These are phyloP conservation scores for Solanum ossicruentum DNA, from an alignment of 257 asterid species.

Conservation along the genomic window DNA sequence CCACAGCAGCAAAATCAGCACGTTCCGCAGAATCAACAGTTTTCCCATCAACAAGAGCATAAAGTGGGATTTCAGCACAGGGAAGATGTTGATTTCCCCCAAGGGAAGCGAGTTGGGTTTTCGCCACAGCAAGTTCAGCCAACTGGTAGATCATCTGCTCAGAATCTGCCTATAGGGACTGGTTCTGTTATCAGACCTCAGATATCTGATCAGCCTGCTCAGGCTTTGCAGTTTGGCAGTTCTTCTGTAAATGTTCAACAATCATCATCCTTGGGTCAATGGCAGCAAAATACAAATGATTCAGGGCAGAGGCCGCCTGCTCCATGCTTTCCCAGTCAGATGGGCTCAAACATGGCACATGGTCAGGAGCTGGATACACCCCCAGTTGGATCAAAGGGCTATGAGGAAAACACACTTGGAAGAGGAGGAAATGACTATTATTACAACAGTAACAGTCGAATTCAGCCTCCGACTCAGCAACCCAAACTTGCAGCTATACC, in stretches of 20 bases:
- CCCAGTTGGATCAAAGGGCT: slow-evolving; percentile 44
- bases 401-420: slow-evolving; percentile 52
- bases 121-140: slow-evolving; percentile 54
- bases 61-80: slow-evolving; percentile 37
- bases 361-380: slow-evolving; percentile 45
- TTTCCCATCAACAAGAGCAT: slow-evolving; percentile 52
- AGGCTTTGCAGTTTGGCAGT: slow-evolving; percentile 29
- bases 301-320: slow-evolving; percentile 29
- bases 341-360: slow-evolving; percentile 46
- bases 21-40: slow-evolving; percentile 40
- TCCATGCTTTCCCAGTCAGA: slow-evolving; percentile 50
- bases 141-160: slow-evolving; percentile 32
- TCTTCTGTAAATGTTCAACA: slow-evolving; percentile 43
- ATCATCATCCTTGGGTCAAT: slow-evolving; percentile 22
- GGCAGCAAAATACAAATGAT: slow-evolving; percentile 41
- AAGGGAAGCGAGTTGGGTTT: slow-evolving; percentile 50
- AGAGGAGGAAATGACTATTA: slow-evolving; percentile 53
- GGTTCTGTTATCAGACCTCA: slow-evolving; percentile 30
- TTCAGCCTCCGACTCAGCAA: slow-evolving; percentile 25
- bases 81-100: slow-evolving; percentile 42
- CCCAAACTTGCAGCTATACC: slow-evolving; percentile 91
- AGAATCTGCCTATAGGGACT: slow-evolving; percentile 24
- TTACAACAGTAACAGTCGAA: slow-evolving; percentile 26
- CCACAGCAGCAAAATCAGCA: slow-evolving; percentile 49
- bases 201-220: slow-evolving; percentile 34